Base-by-base conservation (phyloP, 2,329 filamentous ascomycete genomes). In the Fusarium odoratissimum region DNA sequence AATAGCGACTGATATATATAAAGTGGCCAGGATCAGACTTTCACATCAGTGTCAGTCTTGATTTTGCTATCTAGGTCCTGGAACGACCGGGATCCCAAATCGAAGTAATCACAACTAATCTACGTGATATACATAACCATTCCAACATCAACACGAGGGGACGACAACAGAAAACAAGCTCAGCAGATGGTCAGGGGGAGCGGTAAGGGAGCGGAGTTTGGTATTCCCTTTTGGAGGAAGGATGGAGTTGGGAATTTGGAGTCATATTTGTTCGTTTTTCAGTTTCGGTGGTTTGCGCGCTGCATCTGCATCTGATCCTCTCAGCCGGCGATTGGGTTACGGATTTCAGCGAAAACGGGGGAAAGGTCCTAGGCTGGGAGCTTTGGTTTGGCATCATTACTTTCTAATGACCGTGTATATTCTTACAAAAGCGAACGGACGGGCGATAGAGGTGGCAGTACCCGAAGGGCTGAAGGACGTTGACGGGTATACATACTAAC, bases 241-340 rank as follows among this genome's bases (percentile, higher is more conserved):
- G 74, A 77, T 72, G 76, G 78, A 77, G 76, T 80, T 78, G 72
- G 77, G 77, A 76, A 73, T 60, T 74, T 75, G 75, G 78, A 75
- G 78, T 80, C 77, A 77, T 75, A 75, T 78, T 77, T 77, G 77
- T 77, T 78, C 73, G 67, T 74, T 77, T 77, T 77, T 76, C 70
- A 76, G 67, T 75, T 78, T 76, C 76, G 75, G 73, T 78, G 75
- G 72, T 76, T 78, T 77, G 72, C 73, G 72, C 75, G 73, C 75
- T 78, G 75, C 76, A 77, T 78, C 76, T 78, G 76, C 76, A 78
- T 78, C 75, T 77, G 69, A 75, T 75, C 72, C 70, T 76, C 72
- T 69, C 76, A 68, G 74, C 69, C 72, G 69, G 76, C 60, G 69
- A 73, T 73, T 76, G 68, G 73, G 72, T 76, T 67, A 74, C 63